Conservation (phyloP, 495 filamentous ascomycete species). For the Aspergillus kassunensis region DNA sequence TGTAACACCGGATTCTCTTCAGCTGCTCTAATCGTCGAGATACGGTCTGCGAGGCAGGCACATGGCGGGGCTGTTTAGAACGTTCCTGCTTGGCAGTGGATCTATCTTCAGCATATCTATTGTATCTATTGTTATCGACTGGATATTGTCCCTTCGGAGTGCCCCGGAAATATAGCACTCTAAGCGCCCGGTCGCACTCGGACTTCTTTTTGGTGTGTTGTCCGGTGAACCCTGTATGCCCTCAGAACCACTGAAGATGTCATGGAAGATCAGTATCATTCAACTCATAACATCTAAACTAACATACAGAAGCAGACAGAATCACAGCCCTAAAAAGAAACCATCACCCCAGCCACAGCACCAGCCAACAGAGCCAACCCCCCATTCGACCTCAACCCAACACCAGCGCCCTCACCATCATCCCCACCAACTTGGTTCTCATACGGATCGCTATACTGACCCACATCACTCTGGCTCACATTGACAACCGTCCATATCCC, state of each 20-base stretch:
- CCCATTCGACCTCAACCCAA: background rate
- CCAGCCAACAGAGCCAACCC: background rate
- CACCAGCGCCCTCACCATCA: background rate
- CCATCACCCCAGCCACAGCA: background rate
- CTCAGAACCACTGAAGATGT: too few relatives aligned
- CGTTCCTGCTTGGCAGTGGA: background rate
- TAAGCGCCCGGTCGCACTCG: too few relatives aligned
- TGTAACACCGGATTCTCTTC: background rate
- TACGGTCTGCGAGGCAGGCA: background rate
- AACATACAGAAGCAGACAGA: too few relatives aligned
- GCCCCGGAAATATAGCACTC: too few relatives aligned
- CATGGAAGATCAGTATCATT: too few relatives aligned
- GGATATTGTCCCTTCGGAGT: too few relatives aligned
- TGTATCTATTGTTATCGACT: too few relatives aligned
- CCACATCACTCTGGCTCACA: background rate
- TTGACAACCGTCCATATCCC: conserved; percentile 2
- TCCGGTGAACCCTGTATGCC: too few relatives aligned
- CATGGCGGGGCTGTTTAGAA: background rate
- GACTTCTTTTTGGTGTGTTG: too few relatives aligned
- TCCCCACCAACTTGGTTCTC: background rate
- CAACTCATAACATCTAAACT: too few relatives aligned
- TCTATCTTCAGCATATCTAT: background rate
- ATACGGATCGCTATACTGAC: conserved; percentile 4
- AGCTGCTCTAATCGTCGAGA: background rate
- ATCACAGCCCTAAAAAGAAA: too few relatives aligned